Evolutionary conservation across 805 yeast species (phyloP).

Genomic region (Nakazawaea pomicola): DNA sequence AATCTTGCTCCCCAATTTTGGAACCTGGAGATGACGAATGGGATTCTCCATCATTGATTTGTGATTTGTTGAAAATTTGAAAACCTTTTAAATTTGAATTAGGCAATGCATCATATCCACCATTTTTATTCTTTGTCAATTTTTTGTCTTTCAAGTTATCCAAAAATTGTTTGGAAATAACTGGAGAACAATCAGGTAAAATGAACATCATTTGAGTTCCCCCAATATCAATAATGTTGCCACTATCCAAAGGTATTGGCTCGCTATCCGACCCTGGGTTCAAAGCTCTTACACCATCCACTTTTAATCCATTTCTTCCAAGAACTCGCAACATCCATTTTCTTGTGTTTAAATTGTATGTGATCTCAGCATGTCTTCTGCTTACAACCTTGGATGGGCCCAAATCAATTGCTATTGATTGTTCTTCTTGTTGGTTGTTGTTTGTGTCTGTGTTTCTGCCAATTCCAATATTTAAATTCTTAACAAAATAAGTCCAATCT

Average conservation of each 20-base stretch:
- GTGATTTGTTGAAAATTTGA: slow-evolving; percentile 48
- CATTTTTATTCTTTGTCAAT: slow-evolving; percentile 10
- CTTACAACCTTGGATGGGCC: slow-evolving; percentile 98
- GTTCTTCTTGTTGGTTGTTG: slow-evolving; percentile 15
- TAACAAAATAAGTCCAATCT: slow-evolving; percentile 93
- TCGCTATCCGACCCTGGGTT: slow-evolving; percentile 36
- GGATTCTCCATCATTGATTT: slow-evolving; percentile 28
- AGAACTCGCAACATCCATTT: slow-evolving; percentile 80
- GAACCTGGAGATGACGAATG: slow-evolving; percentile 10
- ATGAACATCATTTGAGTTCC: slow-evolving; percentile 99
- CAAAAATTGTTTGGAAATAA: slow-evolving; percentile 46
- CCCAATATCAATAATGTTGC: slow-evolving; percentile 91
- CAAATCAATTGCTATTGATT: slow-evolving; percentile 71
- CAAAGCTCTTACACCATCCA: slow-evolving; percentile 61
- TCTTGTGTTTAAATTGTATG: slow-evolving; percentile 67
- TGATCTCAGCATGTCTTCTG: slow-evolving; percentile 81
- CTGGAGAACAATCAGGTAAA: slow-evolving; percentile 83
- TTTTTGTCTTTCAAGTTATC: slow-evolving; percentile 27
- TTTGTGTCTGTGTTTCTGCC: slow-evolving; percentile 70
- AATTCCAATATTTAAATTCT: slow-evolving; percentile 64
- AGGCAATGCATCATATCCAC: slow-evolving; percentile 10
- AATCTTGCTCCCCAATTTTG: slow-evolving; percentile 38
- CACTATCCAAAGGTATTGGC: slow-evolving; percentile 64
- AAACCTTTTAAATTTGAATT: slow-evolving; percentile 35
- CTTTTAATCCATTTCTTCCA: slow-evolving; percentile 92